Conservation (phyloP, 768 basidiomycete species). For the Sutorius australiensis region DNA sequence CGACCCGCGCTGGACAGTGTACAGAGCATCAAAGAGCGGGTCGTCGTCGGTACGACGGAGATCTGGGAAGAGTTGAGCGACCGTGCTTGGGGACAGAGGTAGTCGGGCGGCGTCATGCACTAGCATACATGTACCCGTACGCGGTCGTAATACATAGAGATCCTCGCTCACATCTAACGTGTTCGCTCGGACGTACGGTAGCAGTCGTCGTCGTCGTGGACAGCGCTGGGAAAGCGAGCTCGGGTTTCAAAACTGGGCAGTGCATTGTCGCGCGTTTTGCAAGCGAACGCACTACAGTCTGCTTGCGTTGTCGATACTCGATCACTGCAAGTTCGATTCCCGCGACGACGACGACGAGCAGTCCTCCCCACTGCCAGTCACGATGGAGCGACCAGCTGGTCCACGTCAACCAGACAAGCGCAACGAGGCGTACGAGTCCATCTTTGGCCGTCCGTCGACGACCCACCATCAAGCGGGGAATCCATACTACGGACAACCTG, state of each 20-base stretch:
- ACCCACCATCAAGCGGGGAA: constrained; percentile 42
- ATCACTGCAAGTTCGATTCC: constrained; percentile 4
- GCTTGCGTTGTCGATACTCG: constrained; percentile 4
- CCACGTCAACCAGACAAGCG: constrained; percentile 69
- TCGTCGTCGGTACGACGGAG: constrained; percentile 65
- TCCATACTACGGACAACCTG: constrained; percentile 17
- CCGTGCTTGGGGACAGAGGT: constrained; percentile 26
- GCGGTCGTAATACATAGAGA: constrained; percentile 2
- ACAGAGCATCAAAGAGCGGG: constrained; percentile 68
- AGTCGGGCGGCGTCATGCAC: constrained; percentile 1
- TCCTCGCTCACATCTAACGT: neutral
- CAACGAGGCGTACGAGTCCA: constrained; percentile 77
- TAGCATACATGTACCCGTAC: constrained; percentile 11
- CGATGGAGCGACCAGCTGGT: constrained; percentile 55
- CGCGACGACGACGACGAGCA: constrained; percentile 4
- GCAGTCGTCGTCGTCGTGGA: constrained; percentile 1
- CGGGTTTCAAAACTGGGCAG: constrained; percentile 23
- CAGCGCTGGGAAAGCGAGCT: constrained; percentile 7
- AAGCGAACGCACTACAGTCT: constrained; percentile 6
- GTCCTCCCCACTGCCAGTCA: neutral
- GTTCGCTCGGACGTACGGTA: neutral
- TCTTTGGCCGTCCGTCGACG: constrained; percentile 75
- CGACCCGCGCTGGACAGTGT: constrained; percentile 90
- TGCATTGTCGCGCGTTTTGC: constrained; percentile 15
- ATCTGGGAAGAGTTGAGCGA: constrained; percentile 48